Base-by-base conservation (phyloP, 2,329 filamentous ascomycete species). In the Arthroderma sp. region DNA sequence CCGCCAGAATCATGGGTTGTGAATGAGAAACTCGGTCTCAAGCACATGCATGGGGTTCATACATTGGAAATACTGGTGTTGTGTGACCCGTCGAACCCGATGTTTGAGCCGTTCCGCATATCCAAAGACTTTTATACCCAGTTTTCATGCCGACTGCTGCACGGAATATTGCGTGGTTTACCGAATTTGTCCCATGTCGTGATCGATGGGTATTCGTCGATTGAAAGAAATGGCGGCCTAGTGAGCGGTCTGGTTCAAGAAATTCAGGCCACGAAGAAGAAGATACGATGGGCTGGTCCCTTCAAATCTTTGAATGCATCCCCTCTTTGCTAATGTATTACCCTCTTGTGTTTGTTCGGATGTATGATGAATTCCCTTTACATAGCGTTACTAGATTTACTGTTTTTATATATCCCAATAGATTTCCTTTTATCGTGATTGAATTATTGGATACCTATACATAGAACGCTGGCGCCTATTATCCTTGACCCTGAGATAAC, bases 81-180 rank as follows among this genome's bases (percentile, higher is more conserved):
- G 33, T 54, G 51, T n/a, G 51, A 54, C 37, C 51, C 51, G 31
- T 54, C 51, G 15, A 38, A 39, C 31, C 51, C 51, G 19, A 39
- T 38, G 37, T 54, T 54, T 23, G 51, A 54, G 19, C 33, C 33
- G 9, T 54, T 54, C 33, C 51, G 51, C n/a, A 39, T 38, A 15
- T 54, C 51, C 31, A 54, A 54, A 19, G 33, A 37, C n/a, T 54
- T 54, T 23, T 54, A 54, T 54, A 54, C 51, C 37, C 33, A 38
- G 17, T 54, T 54, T 19, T 37, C 51, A 38, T 38, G 33, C 8
- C 31, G 31, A n/a, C 33, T 54, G 4, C 33, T 54, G 5, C 17
- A 31, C 11, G 51, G 37, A 13, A 54, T 54, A 23, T 33, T 54
- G 4, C 33, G 17, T 38, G 51, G 23, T 17, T 15, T 54, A 11